Conservation (phyloP, 805 yeast genomes). For the Metschnikowia noctiluminum region DNA sequence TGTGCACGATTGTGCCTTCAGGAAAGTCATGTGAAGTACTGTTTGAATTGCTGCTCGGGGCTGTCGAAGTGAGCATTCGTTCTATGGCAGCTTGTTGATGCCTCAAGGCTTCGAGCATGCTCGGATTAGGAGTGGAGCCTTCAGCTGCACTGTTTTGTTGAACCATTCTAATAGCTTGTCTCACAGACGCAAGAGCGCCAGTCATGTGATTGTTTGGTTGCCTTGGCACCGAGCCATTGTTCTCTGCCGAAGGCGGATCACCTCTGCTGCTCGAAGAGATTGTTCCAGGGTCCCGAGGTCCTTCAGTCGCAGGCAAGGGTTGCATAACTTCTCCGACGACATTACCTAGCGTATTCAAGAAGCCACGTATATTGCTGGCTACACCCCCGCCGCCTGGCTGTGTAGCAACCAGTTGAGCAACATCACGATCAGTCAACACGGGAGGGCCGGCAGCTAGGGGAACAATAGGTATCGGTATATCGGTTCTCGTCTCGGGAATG, state of each 20-base stretch:
- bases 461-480: not conserved
- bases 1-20: not conserved
- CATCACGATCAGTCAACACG: not conserved
- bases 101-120: constrained; percentile 3
- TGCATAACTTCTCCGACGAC: constrained; percentile 11
- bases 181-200: not conserved
- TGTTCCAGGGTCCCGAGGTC: not conserved
- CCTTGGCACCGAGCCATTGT: not conserved
- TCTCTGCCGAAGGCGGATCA: too few species aligned
- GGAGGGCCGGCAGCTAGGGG: not conserved
- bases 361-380: constrained; percentile 2
- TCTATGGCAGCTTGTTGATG: constrained; percentile 7
- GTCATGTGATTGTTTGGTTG: not conserved
- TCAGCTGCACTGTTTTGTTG: not conserved
- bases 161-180: not conserved
- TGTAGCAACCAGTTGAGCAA: not conserved
- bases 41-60: not conserved
- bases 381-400: not conserved
- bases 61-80: not conserved
- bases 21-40: not conserved
- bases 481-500: constrained; percentile 1
- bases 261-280: too few species aligned
- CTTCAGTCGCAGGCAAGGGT: not conserved
- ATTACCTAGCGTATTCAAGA: constrained; percentile 13
- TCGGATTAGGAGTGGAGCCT: not conserved